Evolutionary conservation across 2,329 filamentous ascomycete genomes (phyloP).

Genomic region (Westerdykella ornata): DNA sequence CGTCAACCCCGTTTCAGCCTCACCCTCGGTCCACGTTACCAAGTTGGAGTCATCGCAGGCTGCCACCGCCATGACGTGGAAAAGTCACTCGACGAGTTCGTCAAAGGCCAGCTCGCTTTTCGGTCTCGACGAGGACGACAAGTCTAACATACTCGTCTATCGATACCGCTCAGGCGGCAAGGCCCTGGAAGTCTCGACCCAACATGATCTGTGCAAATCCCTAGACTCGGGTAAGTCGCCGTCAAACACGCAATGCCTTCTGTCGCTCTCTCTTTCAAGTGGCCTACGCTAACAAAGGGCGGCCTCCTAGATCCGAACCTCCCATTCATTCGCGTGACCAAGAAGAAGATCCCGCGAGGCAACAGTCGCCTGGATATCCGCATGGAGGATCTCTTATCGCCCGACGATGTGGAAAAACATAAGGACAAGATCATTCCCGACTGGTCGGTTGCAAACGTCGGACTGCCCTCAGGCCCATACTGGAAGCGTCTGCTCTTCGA

Average conservation of each 20-base stretch:
- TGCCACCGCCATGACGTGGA: slow-evolving; percentile 37
- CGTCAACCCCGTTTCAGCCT: slow-evolving; percentile 23
- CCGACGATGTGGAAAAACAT: slow-evolving; percentile 33
- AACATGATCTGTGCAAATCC: slow-evolving; percentile 40
- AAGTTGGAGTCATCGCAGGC: slow-evolving; percentile 7
- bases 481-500: slow-evolving; percentile 43
- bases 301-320: slow-evolving; percentile 35
- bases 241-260: neutral
- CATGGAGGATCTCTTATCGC: slow-evolving; percentile 39
- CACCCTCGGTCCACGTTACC: slow-evolving; percentile 6
- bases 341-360: slow-evolving; percentile 42
- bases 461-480: slow-evolving; percentile 41
- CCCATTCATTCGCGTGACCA: slow-evolving; percentile 40
- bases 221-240: slow-evolving; percentile 32
- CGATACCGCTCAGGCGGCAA: slow-evolving; percentile 38
- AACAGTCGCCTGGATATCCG: slow-evolving; percentile 43
- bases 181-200: slow-evolving; percentile 38
- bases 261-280: neutral
- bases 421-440: slow-evolving; percentile 43
- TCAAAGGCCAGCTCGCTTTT: slow-evolving; percentile 40
- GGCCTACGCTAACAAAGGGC: slow-evolving; percentile 15
- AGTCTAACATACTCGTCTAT: slow-evolving; percentile 42
- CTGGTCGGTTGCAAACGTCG: slow-evolving; percentile 43
- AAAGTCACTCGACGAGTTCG: slow-evolving; percentile 37
- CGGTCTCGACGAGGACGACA: slow-evolving; percentile 40